These are phyloP conservation scores for Copromyces sp. DNA, from an alignment of 495 filamentous ascomycete genomes.

Conservation along the genomic window DNA sequence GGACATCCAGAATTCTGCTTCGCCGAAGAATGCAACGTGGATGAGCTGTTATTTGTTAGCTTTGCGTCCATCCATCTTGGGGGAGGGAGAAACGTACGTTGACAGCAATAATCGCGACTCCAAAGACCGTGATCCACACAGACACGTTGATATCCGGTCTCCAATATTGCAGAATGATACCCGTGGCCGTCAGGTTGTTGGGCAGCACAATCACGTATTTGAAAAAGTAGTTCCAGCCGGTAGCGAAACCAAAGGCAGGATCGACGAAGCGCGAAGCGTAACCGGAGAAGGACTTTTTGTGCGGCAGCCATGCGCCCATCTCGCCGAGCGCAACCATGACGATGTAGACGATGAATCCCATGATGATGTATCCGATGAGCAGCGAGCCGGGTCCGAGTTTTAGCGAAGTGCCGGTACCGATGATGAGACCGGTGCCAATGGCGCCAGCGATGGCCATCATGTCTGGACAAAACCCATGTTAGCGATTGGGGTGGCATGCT, in stretches of 20 bases:
- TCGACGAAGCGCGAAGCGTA: slow-evolving; percentile 72
- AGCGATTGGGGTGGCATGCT: background rate
- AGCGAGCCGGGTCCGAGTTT: slow-evolving; percentile 50
- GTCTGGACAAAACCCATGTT: slow-evolving; percentile 7
- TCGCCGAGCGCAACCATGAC: slow-evolving; percentile 44
- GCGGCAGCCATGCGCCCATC: slow-evolving; percentile 58
- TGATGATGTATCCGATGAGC: slow-evolving; percentile 51
- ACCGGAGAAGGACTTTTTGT: slow-evolving; percentile 46
- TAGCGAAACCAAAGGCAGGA: slow-evolving; percentile 54
- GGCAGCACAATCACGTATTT: slow-evolving; percentile 67
- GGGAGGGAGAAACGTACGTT: slow-evolving; percentile 14
- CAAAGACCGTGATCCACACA: slow-evolving; percentile 63
- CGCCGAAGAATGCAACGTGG: slow-evolving; percentile 60
- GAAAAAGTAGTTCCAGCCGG: slow-evolving; percentile 37
- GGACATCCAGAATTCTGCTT: slow-evolving; percentile 76
- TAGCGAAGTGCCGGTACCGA: slow-evolving; percentile 18
- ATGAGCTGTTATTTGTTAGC: slow-evolving; percentile 23
- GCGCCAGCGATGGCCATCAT: slow-evolving; percentile 79
- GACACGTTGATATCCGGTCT: slow-evolving; percentile 54
- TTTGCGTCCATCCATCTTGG: background rate
- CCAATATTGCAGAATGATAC: slow-evolving; percentile 66
- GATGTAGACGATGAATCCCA: slow-evolving; percentile 39
- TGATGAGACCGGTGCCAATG: slow-evolving; percentile 53
- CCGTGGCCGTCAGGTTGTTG: slow-evolving; percentile 67
- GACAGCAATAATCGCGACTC: slow-evolving; percentile 49